These are phyloP conservation scores for Melanogaster broomeanus DNA, from an alignment of 768 basidiomycete genomes.

Conservation along the genomic window DNA sequence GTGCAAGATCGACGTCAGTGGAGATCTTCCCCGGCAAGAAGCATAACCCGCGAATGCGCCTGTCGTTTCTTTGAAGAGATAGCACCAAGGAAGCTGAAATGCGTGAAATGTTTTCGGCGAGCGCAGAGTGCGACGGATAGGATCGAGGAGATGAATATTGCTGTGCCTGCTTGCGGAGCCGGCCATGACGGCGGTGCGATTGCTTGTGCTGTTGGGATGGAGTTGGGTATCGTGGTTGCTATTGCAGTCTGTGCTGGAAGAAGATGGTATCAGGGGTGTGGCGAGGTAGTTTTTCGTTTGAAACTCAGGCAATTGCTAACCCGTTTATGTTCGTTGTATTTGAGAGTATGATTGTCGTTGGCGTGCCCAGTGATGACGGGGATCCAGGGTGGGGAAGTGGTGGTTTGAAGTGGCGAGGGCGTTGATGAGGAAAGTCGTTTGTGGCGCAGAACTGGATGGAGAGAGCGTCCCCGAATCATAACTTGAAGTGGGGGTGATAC, in stretches of 20 bases:
- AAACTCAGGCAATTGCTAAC: slow-evolving; percentile 15
- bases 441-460: background rate
- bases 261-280: background rate
- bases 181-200: slow-evolving; percentile 44
- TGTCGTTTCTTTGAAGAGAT: slow-evolving; percentile 24
- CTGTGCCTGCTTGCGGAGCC: slow-evolving; percentile 41
- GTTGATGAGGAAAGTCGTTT: slow-evolving; percentile 1
- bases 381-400: slow-evolving; percentile 2
- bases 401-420: background rate
- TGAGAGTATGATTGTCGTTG: slow-evolving; percentile 20
- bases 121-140: slow-evolving; percentile 40
- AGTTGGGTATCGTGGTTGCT: slow-evolving; percentile 20
- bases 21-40: slow-evolving; percentile 29
- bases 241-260: slow-evolving; percentile 13
- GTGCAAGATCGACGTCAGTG: slow-evolving; percentile 10
- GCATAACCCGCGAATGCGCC: slow-evolving; percentile 15
- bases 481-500: background rate
- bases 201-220: background rate
- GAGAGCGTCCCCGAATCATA: slow-evolving; percentile 1
- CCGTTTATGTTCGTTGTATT: slow-evolving; percentile 19
- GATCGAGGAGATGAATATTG: slow-evolving; percentile 36
- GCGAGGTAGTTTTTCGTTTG: background rate
- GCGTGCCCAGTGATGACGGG: slow-evolving; percentile 3
- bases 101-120: slow-evolving; percentile 38
- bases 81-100: slow-evolving; percentile 30